Percentiles rank a stretch among this genome's conserved stretches.
Evolutionary conservation across 345 rosid genomes (phyloP).

Genomic region (Eucalyptus regnans): DNA sequence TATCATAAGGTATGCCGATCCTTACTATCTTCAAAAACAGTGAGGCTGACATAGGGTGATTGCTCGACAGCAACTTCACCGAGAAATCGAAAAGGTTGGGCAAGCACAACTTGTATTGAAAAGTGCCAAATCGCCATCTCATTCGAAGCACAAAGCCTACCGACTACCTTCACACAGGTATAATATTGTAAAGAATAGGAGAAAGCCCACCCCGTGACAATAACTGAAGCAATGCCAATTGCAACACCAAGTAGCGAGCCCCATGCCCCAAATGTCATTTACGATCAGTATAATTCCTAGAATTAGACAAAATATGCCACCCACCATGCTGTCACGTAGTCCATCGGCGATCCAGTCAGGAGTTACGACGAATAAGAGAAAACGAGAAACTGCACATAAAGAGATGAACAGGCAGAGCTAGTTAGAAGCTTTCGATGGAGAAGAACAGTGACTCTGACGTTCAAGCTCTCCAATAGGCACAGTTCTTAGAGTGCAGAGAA

Average conservation of each 20-base stretch:
- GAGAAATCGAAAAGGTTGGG: neutral
- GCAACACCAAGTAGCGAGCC: slow-evolving; percentile 1
- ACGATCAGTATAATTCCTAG: slow-evolving; percentile 5
- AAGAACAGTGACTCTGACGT: neutral
- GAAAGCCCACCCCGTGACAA: slow-evolving; percentile 9
- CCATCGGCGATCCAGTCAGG: slow-evolving; percentile 22
- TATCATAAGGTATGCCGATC: neutral
- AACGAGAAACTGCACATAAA: slow-evolving; percentile 15
- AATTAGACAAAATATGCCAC: slow-evolving; percentile 24
- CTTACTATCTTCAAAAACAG: neutral
- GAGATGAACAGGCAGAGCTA: neutral
- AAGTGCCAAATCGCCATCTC: neutral
- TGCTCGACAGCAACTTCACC: neutral
- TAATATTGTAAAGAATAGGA: slow-evolving; percentile 16
- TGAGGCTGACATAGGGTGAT: neutral
- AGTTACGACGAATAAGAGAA: slow-evolving; percentile 23
- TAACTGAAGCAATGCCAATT: slow-evolving; percentile 9
- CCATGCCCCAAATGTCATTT: slow-evolving; percentile 12
- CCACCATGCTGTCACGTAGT: slow-evolving; percentile 21
- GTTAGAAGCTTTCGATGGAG: neutral
- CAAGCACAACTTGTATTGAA: neutral
- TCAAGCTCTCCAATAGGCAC: neutral
- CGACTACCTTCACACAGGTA: slow-evolving; percentile 6
- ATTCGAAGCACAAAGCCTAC: neutral
- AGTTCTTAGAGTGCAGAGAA: neutral